Base-by-base conservation (phyloP, 2,329 filamentous ascomycete genomes). In the Xylariaceae sp. region DNA sequence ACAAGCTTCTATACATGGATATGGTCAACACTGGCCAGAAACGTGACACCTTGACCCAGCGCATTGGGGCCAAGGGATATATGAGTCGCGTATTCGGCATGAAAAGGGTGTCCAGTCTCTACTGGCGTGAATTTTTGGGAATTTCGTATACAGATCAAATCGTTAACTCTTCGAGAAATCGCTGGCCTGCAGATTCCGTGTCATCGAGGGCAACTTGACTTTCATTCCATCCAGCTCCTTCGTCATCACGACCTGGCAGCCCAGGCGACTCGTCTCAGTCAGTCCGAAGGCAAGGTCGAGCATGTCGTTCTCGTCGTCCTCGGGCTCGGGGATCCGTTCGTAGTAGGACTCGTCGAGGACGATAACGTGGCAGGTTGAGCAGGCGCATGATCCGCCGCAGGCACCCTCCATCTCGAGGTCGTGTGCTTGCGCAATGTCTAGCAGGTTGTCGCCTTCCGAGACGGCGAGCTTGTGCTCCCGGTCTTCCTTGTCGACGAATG, bases 361-460 rank as follows among this genome's bases (percentile, higher is more conserved):
- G 63, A 96, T 92, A 58, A 96, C 88, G 76, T 96, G 92, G 77
- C 92, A 96, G 4, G 92, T 96, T 59, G 89, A 94, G 77, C 92
- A 96, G 57, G 92, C 92, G 75, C 92, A 96, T 39, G 90, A 94
- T 18, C 92, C 94, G 66, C 94, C 94, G 71, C 94, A 99, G 10
- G 94, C 94, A 62, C 94, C 92, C 80, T 99, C 94, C 93, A 99
- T 97, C 74, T 99, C 94, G 48, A 99, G 79, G 71, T 97, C 93
- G 74, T 97, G 85, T 51, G 89, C 90, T 73, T 97, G 93, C 18
- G 93, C 94, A 70, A 99, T 93, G 71, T 97, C 93, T 57, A 99
- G 82, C 56, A 99, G 80, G 74, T 99, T 99, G 75, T 96, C 92
- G 53, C 94, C 94, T 68, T 89, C 86, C 11, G 85, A 80, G 7